Percentiles rank a stretch among this genome's conserved stretches.
Evolutionary conservation across 1,284 basidiomycete species (phyloP).

Genomic region (Ceratobasidium sp.): DNA sequence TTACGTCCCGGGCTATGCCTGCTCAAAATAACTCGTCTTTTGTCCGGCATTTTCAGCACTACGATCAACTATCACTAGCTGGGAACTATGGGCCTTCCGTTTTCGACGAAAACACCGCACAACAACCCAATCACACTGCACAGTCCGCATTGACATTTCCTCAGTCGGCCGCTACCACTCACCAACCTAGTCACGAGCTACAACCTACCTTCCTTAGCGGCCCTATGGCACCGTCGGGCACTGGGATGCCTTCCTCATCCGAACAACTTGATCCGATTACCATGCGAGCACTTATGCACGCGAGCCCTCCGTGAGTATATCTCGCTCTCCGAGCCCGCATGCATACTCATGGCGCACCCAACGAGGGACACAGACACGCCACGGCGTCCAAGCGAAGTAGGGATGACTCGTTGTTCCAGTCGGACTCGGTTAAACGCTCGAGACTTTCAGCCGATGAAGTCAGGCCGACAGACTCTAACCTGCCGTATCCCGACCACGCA

Average conservation of each 20-base stretch:
- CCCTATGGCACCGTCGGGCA: slow-evolving; percentile 34
- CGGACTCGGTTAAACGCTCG: slow-evolving; percentile 26
- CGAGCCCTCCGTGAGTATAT: slow-evolving; percentile 34
- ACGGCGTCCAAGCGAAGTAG: slow-evolving; percentile 29
- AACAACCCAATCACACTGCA: slow-evolving; percentile 27
- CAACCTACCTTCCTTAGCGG: slow-evolving; percentile 23
- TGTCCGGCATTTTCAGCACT: slow-evolving; percentile 34
- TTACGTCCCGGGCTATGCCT: slow-evolving; percentile 3
- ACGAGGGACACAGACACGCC: slow-evolving; percentile 4
- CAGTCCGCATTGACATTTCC: slow-evolving; percentile 39
- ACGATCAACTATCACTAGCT: slow-evolving; percentile 17
- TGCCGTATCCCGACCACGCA: slow-evolving; percentile 24
- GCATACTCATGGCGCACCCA: slow-evolving; percentile 10
- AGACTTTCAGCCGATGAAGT: slow-evolving; percentile 11
- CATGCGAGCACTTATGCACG: slow-evolving; percentile 35
- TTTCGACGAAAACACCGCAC: slow-evolving; percentile 19
- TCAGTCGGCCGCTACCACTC: slow-evolving; percentile 32
- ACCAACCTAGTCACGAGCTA: slow-evolving; percentile 37
- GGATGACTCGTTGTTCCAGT: slow-evolving; percentile 19
- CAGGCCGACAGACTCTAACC: slow-evolving; percentile 6
- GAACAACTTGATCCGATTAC: slow-evolving; percentile 40
- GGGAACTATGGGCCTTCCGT: slow-evolving; percentile 17
- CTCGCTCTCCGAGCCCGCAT: slow-evolving; percentile 7
- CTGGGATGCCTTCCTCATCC: slow-evolving; percentile 40
- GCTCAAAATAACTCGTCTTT: slow-evolving; percentile 1